These are phyloP conservation scores for Capsella bursapastoris DNA, from an alignment of 345 rosid species.

Conservation along the genomic window DNA sequence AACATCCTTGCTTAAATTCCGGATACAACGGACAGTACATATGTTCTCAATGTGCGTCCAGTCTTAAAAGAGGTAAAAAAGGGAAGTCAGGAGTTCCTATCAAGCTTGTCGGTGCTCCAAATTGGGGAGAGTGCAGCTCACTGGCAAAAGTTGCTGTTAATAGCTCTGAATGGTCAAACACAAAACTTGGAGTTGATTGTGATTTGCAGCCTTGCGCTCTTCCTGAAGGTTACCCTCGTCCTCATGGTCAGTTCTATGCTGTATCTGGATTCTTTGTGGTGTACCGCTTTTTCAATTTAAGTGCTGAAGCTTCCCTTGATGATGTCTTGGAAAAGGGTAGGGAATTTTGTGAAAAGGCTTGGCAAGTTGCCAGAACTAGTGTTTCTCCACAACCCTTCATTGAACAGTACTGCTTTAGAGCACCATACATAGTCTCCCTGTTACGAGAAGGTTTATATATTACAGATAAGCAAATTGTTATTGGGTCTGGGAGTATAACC, in stretches of 20 bases:
- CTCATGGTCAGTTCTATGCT: conserved; percentile 88
- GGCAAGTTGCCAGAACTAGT: conserved; percentile 81
- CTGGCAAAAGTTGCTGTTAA: conserved; percentile 83
- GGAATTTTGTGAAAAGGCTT: conserved; percentile 78
- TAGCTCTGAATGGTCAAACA: conserved; percentile 85
- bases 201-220: conserved; percentile 95
- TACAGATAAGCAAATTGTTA: conserved; percentile 67
- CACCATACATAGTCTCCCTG: conserved; percentile 81
- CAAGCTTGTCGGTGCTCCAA: conserved; percentile 82
- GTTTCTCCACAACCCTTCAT: conserved; percentile 96
- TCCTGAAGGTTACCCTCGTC: conserved; percentile 72
- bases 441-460: conserved; percentile 94
- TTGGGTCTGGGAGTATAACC: conserved; percentile 96
- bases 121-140: conserved; percentile 81
- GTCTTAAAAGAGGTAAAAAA: conserved; percentile 54
- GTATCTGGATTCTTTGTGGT: conserved; percentile 96
- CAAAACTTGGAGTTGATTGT: conserved; percentile 73
- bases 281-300: conserved; percentile 80
- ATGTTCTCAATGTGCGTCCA: conserved; percentile 72
- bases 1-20: conserved; percentile 89
- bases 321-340: conserved; percentile 90
- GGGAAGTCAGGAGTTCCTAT: conserved; percentile 67
- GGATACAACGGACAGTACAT: conserved; percentile 77
- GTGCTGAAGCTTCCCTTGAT: conserved; percentile 84
- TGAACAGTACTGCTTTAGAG: conserved; percentile 98